A percentile compares a stretch with the other conserved stretches of the same genome.
These are phyloP conservation scores for Peribolospora baueri DNA, from an alignment of 768 basidiomycete species.

Conservation along the genomic window DNA sequence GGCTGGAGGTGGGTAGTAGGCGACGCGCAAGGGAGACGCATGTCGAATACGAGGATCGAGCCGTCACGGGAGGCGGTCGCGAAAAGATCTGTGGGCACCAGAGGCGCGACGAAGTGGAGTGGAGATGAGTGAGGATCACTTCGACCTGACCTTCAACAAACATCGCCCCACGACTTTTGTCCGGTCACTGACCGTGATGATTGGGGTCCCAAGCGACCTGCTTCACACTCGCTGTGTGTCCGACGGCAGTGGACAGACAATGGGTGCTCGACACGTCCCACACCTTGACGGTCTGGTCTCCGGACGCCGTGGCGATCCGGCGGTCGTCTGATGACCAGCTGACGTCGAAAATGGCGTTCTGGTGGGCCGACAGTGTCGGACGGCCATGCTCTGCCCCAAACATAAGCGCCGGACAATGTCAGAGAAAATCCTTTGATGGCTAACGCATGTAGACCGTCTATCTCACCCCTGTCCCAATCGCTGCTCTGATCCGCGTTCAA, in stretches of 20 bases:
- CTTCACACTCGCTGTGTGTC: constrained; percentile 15
- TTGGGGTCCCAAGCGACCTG: constrained; percentile 14
- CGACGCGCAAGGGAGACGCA: too few relatives aligned
- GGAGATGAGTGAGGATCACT: neutral
- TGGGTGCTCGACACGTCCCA: constrained; percentile 10
- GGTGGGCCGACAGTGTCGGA: constrained; percentile 6
- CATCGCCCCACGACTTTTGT: neutral
- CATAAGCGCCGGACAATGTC: too few relatives aligned
- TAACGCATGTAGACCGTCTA: neutral
- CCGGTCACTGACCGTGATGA: constrained; percentile 8
- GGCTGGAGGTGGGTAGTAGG: too few relatives aligned
- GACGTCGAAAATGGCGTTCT: constrained; percentile 18
- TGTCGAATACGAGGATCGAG: constrained; percentile 2
- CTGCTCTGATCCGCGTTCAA: constrained; percentile 7
- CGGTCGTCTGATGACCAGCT: constrained; percentile 14
- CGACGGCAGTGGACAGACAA: neutral
- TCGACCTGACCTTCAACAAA: neutral
- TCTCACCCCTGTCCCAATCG: constrained; percentile 7
- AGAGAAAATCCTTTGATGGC: too few relatives aligned
- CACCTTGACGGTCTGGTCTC: constrained; percentile 13
- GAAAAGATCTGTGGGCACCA: neutral
- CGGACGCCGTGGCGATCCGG: constrained; percentile 14
- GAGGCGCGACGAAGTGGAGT: neutral
- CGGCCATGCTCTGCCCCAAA: too few relatives aligned
- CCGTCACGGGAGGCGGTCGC: constrained; percentile 17